Evolutionary conservation across 768 basidiomycete species (phyloP).

Genomic region (Mrakia blollopis): DNA sequence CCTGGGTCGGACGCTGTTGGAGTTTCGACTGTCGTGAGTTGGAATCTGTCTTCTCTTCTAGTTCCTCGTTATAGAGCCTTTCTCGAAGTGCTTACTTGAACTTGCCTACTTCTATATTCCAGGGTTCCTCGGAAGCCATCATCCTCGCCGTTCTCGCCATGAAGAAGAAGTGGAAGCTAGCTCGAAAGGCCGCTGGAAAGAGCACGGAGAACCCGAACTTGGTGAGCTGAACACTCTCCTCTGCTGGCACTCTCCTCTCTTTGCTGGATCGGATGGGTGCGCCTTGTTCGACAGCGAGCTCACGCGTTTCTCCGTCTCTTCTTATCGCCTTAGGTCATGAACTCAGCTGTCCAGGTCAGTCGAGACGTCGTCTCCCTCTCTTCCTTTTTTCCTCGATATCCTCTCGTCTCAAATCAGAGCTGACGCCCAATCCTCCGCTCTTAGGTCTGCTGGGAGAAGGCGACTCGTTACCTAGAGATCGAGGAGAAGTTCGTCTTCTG

Average conservation of each 20-base stretch:
- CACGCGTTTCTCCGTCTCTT: background rate
- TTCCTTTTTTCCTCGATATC: no score
- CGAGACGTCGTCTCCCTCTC: no score
- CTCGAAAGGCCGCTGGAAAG: slow-evolving; percentile 36
- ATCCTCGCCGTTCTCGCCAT: slow-evolving; percentile 42
- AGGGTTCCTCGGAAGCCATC: slow-evolving; percentile 40
- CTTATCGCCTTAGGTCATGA: slow-evolving; percentile 35
- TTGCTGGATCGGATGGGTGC: no score
- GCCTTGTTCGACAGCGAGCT: no score
- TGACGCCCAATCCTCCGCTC: no score
- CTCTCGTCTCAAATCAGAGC: no score
- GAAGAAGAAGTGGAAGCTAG: slow-evolving; percentile 39
- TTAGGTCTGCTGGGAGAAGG: slow-evolving; percentile 43
- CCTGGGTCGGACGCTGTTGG: slow-evolving; percentile 28
- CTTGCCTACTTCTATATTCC: no score
- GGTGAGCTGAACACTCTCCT: no score
- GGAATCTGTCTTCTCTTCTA: no score
- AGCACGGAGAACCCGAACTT: slow-evolving; percentile 37
- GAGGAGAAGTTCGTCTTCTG: slow-evolving; percentile 42
- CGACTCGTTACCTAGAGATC: slow-evolving; percentile 39
- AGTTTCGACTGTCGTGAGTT: slow-evolving; percentile 14
- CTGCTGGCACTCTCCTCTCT: slow-evolving; percentile 14
- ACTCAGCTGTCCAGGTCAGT: slow-evolving; percentile 35
- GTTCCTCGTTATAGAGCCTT: no score
- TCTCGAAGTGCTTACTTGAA: no score